Base-by-base conservation (phyloP, 192 early-diverging fungal species). In the Funneliformis mosseae region DNA sequence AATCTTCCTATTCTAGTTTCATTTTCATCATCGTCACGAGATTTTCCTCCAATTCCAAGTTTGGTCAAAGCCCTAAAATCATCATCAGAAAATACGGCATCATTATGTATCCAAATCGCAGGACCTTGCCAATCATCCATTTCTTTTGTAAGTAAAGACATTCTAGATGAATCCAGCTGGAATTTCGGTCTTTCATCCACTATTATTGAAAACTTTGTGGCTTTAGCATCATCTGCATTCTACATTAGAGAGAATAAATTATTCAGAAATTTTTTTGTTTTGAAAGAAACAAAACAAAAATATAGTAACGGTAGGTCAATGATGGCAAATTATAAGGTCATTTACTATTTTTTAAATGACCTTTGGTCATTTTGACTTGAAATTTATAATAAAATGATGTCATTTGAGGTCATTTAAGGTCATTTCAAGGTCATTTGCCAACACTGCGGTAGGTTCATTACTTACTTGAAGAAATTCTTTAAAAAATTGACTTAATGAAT, bases 191-290 rank as follows among this genome's bases (percentile, higher is more conserved):
- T 21, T 72, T 72, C 70, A 72, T 72, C 70, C 11, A 72, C 16
- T 12, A 43, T 12, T 41, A 72, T 4, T 16, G 14, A 16, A 43
- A 46, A 41, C 5, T 48, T 39, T 42, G 11, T 33, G 43, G 70
- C 70, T 39, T 41, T 41, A 21, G 70, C 70, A 45, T 72, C 70
- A 25, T 84, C 82, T 0, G 85, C 85, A 23, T 87, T 87, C 67
- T 87, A 83, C 2, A 85, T 18, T 39, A 81, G 85, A 66, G 23
- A 28, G 12, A 66, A 66, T 10, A 6, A 7, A 66, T 33, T 33
- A 33, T 33, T 33, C 33, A 21, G 33, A 25, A 12, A 28, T 11
- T n/a, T n/a, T n/a, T n/a, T n/a, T n/a, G 9, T 11, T 28, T 23
- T 28, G 33, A 66, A 8, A 33, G 11, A 66, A 7, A 28, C 23